Evolutionary conservation across 805 yeast species (phyloP).

Genomic region (Wickerhamomyces subpelliculosus): DNA sequence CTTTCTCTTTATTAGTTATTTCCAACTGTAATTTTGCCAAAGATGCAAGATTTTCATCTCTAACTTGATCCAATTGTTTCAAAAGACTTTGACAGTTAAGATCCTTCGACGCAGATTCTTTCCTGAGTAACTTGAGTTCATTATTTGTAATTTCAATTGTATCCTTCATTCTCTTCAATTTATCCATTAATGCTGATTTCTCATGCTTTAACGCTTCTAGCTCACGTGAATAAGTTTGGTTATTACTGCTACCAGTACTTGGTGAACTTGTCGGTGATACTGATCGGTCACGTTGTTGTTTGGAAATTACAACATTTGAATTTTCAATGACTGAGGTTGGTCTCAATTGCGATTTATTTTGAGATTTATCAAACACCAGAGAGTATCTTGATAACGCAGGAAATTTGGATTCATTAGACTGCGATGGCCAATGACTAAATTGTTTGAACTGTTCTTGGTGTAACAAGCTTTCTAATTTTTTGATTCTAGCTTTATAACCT

Average conservation of each 20-base stretch:
- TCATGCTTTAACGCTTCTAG: conserved; percentile 7
- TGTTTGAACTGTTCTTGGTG: conserved; percentile 66
- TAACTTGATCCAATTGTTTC: not conserved
- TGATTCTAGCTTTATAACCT: conserved; percentile 67
- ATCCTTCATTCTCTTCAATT: conserved; percentile 7
- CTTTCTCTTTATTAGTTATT: conserved; percentile 1
- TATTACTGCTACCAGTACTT: not conserved
- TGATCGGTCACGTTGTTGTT: not conserved
- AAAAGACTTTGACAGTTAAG: conserved; percentile 6
- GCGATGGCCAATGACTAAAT: conserved; percentile 38
- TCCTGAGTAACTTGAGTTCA: conserved; percentile 12
- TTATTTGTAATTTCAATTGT: conserved; percentile 8
- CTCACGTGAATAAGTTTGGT: conserved; percentile 3
- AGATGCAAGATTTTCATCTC: not conserved
- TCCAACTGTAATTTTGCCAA: no score
- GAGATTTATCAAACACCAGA: conserved; percentile 2
- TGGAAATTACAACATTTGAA: not conserved
- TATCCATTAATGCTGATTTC: conserved; percentile 5
- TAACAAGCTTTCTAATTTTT: conserved; percentile 66
- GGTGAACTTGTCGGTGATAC: conserved; percentile 4
- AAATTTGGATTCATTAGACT: not conserved
- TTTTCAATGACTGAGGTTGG: not conserved
- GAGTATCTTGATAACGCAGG: not conserved
- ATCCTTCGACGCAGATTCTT: conserved; percentile 8
- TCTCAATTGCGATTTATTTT: not conserved